Conservation (phyloP, 495 filamentous ascomycete species). For the Monascus purpureus region DNA sequence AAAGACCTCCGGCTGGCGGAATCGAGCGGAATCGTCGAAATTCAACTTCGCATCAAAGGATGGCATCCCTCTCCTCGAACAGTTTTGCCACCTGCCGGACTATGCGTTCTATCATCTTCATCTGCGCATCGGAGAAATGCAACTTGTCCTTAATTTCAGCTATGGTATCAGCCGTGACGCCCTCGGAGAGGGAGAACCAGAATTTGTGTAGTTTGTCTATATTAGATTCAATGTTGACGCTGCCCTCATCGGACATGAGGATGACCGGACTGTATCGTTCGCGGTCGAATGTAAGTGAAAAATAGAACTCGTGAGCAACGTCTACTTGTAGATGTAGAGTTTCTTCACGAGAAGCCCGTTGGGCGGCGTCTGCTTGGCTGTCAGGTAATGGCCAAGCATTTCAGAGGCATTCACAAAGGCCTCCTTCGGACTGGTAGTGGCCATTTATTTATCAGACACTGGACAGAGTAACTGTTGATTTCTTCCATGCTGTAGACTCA, state of each 20-base stretch:
- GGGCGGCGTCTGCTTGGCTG: constrained; percentile 17
- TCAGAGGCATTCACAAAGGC: constrained; percentile 16
- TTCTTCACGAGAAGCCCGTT: constrained; percentile 18
- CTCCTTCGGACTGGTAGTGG: constrained; percentile 15
- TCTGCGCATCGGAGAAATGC: constrained; percentile 12
- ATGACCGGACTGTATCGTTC: constrained; percentile 12
- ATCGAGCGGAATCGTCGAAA: too few species aligned
- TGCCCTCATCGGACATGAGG: constrained; percentile 15
- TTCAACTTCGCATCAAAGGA: too few species aligned
- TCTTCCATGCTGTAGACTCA: too few species aligned
- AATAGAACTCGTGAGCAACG: constrained; percentile 16
- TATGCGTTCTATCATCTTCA: constrained; percentile 9
- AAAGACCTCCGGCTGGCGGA: too few species aligned
- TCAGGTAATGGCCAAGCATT: constrained; percentile 20
- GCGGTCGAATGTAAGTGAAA: constrained; percentile 22
- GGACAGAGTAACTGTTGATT: too few species aligned
- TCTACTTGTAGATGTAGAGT: constrained; percentile 20
- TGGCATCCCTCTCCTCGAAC: constrained; percentile 20
- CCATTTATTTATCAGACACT: too few species aligned
- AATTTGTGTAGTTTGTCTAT: constrained; percentile 12
- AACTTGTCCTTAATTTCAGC: constrained; percentile 12
- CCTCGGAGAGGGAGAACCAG: constrained; percentile 12
- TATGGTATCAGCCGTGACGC: constrained; percentile 11
- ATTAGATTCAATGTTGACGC: constrained; percentile 20
- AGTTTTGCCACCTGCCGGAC: constrained; percentile 13